These are phyloP conservation scores for Aspergillus ruber DNA, from an alignment of 2,329 filamentous ascomycete genomes.

Conservation along the genomic window DNA sequence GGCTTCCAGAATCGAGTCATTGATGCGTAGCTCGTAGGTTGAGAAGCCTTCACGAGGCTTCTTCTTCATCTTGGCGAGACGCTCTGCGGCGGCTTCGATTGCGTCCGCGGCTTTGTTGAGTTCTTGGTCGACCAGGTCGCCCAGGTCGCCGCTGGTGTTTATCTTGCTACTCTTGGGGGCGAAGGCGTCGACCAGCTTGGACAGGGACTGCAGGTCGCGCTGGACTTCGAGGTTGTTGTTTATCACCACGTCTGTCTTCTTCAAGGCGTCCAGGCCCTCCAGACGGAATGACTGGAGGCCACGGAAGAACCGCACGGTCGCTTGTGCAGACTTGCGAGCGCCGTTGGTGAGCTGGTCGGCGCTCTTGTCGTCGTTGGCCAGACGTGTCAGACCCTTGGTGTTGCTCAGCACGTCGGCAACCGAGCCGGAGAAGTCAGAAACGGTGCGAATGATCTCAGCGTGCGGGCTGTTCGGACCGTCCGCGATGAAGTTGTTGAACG, in stretches of 20 bases:
- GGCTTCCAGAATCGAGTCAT: conserved; percentile 89
- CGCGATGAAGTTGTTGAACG: conserved; percentile 97
- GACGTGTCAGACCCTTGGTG: conserved; percentile 86
- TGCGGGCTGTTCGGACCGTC: conserved; percentile 89
- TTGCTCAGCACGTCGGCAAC: conserved; percentile 93
- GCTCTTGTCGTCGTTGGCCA: conserved; percentile 94
- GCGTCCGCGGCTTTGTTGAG: conserved; percentile 90
- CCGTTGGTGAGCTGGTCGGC: conserved; percentile 76
- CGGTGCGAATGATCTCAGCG: conserved; percentile 84
- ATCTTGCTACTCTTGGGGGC: conserved; percentile 82
- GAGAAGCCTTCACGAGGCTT: conserved; percentile 95
- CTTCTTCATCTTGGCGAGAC: conserved; percentile 85
- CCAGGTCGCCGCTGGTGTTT: conserved; percentile 71
- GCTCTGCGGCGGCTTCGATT: conserved; percentile 84
- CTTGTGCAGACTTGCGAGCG: conserved; percentile 74
- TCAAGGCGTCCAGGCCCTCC: conserved; percentile 79
- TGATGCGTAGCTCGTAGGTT: conserved; percentile 92
- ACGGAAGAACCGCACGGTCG: conserved; percentile 91
- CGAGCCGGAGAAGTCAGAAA: conserved; percentile 83
- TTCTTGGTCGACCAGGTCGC: conserved; percentile 87
- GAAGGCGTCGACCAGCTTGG: conserved; percentile 86
- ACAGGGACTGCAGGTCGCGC: conserved; percentile 85
- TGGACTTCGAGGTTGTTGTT: conserved; percentile 96
- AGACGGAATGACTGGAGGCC: conserved; percentile 88
- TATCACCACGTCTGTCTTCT: conserved; percentile 96